Base-by-base conservation (phyloP, 2,329 filamentous ascomycete genomes). In the Ophiostoma populinum region DNA sequence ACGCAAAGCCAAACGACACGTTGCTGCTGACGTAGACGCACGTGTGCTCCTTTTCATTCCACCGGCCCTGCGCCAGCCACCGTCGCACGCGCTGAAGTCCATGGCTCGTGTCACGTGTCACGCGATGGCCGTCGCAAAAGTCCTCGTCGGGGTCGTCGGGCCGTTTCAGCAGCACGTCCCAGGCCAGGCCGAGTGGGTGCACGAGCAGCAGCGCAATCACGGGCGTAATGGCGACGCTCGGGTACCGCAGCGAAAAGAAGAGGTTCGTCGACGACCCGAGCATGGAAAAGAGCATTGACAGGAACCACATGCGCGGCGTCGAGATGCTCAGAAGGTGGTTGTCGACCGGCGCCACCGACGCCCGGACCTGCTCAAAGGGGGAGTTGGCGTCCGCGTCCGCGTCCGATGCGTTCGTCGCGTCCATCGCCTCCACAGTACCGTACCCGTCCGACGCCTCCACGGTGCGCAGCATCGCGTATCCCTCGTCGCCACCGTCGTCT, bases 21-120 rank as follows among this genome's bases (percentile, higher is more conserved):
- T 90, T 90, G 56, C 80, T 87, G 61, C 78, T 83, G 46, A 90
- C 82, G 47, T 90, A 90, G 34, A 90, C 80, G 50, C 81, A 90
- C 27, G 77, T 80, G 53, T 90, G 82, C 52, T 90, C 81, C 52
- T 90, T 90, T 50, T 85, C 76, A 49, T 90, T 90, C 82, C 82
- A 90, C 24, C 60, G 65, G 3, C 81, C 81, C 54, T 87, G 81
- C 1, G 73, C 75, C 19, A 87, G 61, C 80, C 81, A 90, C 24
- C 79, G 59, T 31, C 80, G 70, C 39, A 75, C 50, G 4, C 65
- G 61, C 21, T 52, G 50, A 13, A 54, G 44, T 54, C 40, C 51
- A 51, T 17, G 32, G 20, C 8, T 27, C 13, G 11, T 32, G 37
- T 24, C 28, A 32, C 19, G 32, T 15, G 15, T 35, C 38, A 46